A percentile compares a stretch with the other conserved stretches of the same genome.
Conservation (phyloP, 1,139 yeast genomes). For the Pichia sp. region DNA sequence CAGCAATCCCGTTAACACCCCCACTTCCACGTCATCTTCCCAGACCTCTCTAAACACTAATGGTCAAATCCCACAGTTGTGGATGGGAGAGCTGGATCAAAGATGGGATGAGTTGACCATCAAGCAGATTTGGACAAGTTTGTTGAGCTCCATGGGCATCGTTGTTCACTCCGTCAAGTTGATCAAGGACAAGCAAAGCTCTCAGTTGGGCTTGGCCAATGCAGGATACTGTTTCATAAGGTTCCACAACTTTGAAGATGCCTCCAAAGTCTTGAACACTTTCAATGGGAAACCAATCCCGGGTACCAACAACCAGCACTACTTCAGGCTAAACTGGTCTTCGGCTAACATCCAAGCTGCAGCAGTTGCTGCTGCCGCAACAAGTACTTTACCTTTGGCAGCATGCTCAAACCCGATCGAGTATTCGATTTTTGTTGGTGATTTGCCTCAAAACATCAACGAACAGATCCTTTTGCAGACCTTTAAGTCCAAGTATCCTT, state of each 20-base stretch:
- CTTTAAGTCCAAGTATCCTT: slow-evolving; percentile 57
- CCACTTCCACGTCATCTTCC: slow-evolving; percentile 12
- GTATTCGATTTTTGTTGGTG: slow-evolving; percentile 72
- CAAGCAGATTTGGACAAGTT: slow-evolving; percentile 51
- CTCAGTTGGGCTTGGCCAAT: slow-evolving; percentile 36
- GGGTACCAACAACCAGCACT: slow-evolving; percentile 47
- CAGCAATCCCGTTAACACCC: not conserved
- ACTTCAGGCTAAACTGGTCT: slow-evolving; percentile 68
- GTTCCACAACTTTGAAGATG: slow-evolving; percentile 58
- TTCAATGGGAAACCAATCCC: slow-evolving; percentile 66
- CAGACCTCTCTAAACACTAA: slow-evolving; percentile 12
- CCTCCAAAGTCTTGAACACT: slow-evolving; percentile 53
- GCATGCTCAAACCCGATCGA: slow-evolving; percentile 31
- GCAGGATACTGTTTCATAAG: slow-evolving; percentile 75
- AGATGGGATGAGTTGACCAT: slow-evolving; percentile 63
- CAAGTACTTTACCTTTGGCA: slow-evolving; percentile 12
- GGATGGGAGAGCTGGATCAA: slow-evolving; percentile 83
- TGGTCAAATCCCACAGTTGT: slow-evolving; percentile 35
- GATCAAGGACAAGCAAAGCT: slow-evolving; percentile 34
- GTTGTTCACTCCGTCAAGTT: slow-evolving; percentile 34
- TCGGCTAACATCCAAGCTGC: slow-evolving; percentile 38
- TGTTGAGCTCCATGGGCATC: slow-evolving; percentile 30
- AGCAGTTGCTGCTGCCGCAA: slow-evolving; percentile 18
- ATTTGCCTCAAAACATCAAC: slow-evolving; percentile 65
- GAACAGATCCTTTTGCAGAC: slow-evolving; percentile 65